Conservation (phyloP, 345 rosid species). For the Acer negundo region DNA sequence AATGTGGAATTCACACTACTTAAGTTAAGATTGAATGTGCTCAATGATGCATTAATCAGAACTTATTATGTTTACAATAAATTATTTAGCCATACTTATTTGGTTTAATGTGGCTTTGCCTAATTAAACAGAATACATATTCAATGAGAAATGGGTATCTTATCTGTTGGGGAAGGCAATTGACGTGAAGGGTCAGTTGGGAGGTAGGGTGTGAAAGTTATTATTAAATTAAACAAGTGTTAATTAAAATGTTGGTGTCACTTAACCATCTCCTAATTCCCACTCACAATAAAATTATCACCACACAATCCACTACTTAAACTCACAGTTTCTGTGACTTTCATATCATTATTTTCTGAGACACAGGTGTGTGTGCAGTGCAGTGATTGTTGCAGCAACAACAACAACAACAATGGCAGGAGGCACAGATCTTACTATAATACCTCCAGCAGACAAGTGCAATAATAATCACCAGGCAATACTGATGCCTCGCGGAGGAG, state of each 20-base stretch:
- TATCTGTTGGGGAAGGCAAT: slow-evolving; percentile 53
- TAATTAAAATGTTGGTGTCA: slow-evolving; percentile 52
- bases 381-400: not conserved
- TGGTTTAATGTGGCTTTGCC: not conserved
- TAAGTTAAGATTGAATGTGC: no score
- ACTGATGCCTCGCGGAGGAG: slow-evolving; percentile 30
- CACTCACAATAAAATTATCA: slow-evolving; percentile 47
- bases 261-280: slow-evolving; percentile 83
- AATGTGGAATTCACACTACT: no score
- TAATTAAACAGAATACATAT: slow-evolving; percentile 4
- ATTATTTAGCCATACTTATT: no score
- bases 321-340: slow-evolving; percentile 30
- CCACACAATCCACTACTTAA: slow-evolving; percentile 56
- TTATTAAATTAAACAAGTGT: slow-evolving; percentile 18
- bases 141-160: slow-evolving; percentile 25
- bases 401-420: slow-evolving; percentile 50
- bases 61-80: no score
- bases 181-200: slow-evolving; percentile 61
- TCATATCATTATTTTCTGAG: slow-evolving; percentile 4
- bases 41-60: no score
- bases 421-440: slow-evolving; percentile 39
- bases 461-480: slow-evolving; percentile 22
- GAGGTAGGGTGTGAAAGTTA: slow-evolving; percentile 53
- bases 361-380: not conserved
- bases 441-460: slow-evolving; percentile 42